Evolutionary conservation across 2,329 filamentous ascomycete species (phyloP).

Genomic region (Clonostachys byssicola): DNA sequence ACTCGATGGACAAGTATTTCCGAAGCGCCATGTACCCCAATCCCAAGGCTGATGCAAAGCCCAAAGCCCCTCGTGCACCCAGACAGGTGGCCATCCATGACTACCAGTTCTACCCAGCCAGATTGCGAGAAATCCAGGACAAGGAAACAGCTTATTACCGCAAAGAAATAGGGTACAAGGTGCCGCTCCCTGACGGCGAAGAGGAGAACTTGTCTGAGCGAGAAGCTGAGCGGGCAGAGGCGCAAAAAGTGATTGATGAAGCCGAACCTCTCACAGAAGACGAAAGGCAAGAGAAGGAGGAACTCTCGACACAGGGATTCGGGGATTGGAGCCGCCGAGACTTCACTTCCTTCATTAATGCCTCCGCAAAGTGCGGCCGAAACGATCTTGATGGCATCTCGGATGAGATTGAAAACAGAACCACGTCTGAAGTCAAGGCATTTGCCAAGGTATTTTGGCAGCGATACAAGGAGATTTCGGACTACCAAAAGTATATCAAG

Average conservation of each 20-base stretch:
- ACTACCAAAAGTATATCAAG: constrained; percentile 84
- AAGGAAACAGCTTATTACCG: constrained; percentile 94
- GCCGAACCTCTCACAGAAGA: constrained; percentile 84
- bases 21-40: constrained; percentile 76
- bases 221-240: constrained; percentile 79
- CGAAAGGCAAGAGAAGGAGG: constrained; percentile 82
- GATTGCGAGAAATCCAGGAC: constrained; percentile 85
- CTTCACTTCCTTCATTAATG: constrained; percentile 97
- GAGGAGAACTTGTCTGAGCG: constrained; percentile 84
- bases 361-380: constrained; percentile 87
- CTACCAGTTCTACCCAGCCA: constrained; percentile 92
- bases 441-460: constrained; percentile 98
- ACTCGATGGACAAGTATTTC: constrained; percentile 99
- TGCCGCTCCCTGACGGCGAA: constrained; percentile 80
- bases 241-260: constrained; percentile 91
- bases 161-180: constrained; percentile 95
- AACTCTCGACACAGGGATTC: constrained; percentile 80
- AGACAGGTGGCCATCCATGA: constrained; percentile 92
- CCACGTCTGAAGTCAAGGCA: constrained; percentile 74
- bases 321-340: constrained; percentile 94
- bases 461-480: constrained; percentile 83
- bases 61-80: constrained; percentile 90
- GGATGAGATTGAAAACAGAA: constrained; percentile 88
- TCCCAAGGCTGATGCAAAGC: constrained; percentile 85
- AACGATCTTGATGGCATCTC: constrained; percentile 82